phyloP scores from a whole-genome alignment of 805 yeast species.

The Lipomyces spencermartinsiae region DNA sequence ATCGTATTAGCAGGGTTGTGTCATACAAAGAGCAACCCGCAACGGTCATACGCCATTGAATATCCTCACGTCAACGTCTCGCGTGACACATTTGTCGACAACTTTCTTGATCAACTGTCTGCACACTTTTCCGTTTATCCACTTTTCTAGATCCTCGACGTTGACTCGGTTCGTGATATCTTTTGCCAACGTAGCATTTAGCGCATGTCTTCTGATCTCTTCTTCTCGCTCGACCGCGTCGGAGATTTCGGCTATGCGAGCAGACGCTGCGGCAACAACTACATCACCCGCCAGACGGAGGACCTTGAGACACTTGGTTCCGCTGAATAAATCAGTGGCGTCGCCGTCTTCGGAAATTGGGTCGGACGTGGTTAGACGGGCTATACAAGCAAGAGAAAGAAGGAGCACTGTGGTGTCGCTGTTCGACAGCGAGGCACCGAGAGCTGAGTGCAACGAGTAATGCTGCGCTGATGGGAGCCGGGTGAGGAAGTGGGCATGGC shows the following conservation, averaged over 20 bases:
- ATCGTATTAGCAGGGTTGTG: neutral
- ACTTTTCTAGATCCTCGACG: neutral
- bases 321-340: neutral
- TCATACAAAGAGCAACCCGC: neutral
- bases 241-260: neutral
- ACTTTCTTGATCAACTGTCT: neutral
- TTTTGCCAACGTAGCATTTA: neutral
- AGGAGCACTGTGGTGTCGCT: constrained; percentile 2
- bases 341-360: neutral
- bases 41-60: neutral
- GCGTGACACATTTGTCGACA: neutral
- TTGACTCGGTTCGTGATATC: neutral
- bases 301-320: constrained; percentile 5
- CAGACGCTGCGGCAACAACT: neutral
- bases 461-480: constrained; percentile 3
- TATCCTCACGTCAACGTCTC: neutral
- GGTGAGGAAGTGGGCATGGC: neutral
- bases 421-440: neutral
- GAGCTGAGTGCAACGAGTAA: neutral
- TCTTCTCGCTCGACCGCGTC: neutral
- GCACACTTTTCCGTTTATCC: constrained; percentile 5
- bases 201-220: neutral
- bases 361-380: neutral
- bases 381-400: constrained; percentile 1
- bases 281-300: constrained; percentile 5